Percentiles rank a stretch among this genome's conserved stretches.
These are phyloP conservation scores for Coemansia sp. DNA, from an alignment of 192 early-diverging fungal genomes.

Conservation along the genomic window DNA sequence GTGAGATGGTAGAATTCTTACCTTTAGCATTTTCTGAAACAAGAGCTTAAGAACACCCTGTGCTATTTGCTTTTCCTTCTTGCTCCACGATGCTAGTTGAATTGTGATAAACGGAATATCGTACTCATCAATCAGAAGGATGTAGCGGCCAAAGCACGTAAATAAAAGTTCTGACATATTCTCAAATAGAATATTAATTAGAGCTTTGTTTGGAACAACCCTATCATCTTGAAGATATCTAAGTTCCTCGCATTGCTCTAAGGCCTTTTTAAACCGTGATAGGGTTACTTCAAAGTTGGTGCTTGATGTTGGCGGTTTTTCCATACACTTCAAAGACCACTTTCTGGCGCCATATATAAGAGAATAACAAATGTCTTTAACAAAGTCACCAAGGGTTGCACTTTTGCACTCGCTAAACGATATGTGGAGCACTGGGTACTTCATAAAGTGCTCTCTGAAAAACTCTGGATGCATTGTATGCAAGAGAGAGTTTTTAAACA, in stretches of 20 bases:
- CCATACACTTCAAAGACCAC: neutral
- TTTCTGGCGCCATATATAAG: neutral
- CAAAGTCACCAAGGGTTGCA: conserved; percentile 10
- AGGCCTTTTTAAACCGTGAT: neutral
- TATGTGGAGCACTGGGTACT: conserved; percentile 40
- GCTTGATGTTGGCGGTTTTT: neutral
- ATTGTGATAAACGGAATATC: conserved; percentile 47
- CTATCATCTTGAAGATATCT: neutral
- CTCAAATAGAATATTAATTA: conserved; percentile 11
- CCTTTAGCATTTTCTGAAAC: conserved; percentile 40
- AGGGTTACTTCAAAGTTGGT: neutral
- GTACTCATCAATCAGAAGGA: conserved; percentile 41
- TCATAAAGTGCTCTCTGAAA: conserved; percentile 39
- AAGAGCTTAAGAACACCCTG: conserved; percentile 19
- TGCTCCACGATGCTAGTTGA: conserved; percentile 17
- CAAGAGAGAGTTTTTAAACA: conserved; percentile 33
- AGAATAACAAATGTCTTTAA: conserved; percentile 10
- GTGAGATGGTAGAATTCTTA: conserved; percentile 2
- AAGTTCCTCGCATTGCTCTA: neutral
- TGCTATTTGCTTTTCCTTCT: conserved; percentile 8
- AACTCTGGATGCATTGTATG: conserved; percentile 30
- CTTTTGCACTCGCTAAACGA: conserved; percentile 26
- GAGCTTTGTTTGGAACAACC: neutral
- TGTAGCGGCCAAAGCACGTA: conserved; percentile 17
- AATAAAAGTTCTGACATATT: conserved; percentile 16